Conservation (phyloP, 257 asterid genomes). For the Solanum megistacrolobum region DNA sequence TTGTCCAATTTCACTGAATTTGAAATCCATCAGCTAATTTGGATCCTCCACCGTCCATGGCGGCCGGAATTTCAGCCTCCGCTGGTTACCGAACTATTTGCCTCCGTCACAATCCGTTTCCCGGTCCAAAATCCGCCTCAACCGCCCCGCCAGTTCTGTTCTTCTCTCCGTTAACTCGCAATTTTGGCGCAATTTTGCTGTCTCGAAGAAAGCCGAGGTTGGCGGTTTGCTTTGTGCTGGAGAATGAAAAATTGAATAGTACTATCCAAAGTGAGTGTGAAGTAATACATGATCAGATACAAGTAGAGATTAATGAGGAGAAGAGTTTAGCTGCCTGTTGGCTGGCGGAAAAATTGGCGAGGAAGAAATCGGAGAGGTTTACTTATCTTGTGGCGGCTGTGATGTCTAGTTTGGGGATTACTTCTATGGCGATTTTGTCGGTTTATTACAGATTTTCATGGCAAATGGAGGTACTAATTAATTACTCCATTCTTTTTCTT, state of each 20-base stretch:
- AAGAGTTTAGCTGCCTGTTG: slow-evolving; percentile 14
- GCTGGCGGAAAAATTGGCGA: slow-evolving; percentile 50
- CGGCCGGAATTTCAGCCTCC: slow-evolving; percentile 33
- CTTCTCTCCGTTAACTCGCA: slow-evolving; percentile 7
- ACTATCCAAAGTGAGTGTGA: not conserved
- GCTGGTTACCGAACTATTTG: slow-evolving; percentile 13
- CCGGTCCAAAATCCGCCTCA: slow-evolving; percentile 18
- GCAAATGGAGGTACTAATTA: slow-evolving; percentile 79
- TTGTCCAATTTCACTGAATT: not conserved
- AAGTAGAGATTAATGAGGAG: slow-evolving; percentile 15
- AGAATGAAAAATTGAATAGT: slow-evolving; percentile 27
- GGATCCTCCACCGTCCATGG: slow-evolving; percentile 35
- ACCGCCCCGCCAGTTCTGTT: slow-evolving; percentile 1
- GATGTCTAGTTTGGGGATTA: slow-evolving; percentile 81
- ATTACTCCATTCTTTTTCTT: not conserved
- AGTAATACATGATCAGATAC: slow-evolving; percentile 4
- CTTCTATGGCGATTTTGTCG: slow-evolving; percentile 71
- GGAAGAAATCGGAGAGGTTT: slow-evolving; percentile 79
- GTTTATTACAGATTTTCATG: slow-evolving; percentile 81
- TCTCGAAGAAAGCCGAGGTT: slow-evolving; percentile 17
- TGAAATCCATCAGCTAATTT: not conserved
- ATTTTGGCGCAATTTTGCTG: slow-evolving; percentile 3
- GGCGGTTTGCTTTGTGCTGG: slow-evolving; percentile 48
- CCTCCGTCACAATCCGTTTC: slow-evolving; percentile 18
- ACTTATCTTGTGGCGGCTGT: slow-evolving; percentile 91